Conservation (phyloP, 495 filamentous ascomycete species). For the Penicillium bialowiezense region DNA sequence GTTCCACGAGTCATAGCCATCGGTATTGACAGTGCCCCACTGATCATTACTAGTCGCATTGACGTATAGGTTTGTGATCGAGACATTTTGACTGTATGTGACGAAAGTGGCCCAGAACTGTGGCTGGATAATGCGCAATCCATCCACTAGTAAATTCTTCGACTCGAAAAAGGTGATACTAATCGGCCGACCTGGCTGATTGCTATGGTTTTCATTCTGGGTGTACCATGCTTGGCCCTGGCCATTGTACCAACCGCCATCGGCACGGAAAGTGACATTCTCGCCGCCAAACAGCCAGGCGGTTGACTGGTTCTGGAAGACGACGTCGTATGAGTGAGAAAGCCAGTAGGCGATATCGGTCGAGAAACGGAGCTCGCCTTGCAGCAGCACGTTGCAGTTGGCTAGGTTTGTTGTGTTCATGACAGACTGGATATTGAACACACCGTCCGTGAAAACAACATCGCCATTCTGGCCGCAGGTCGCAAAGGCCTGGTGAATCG, state of each 20-base stretch:
- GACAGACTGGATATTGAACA: slow-evolving; percentile 38
- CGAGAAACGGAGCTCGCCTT: slow-evolving; percentile 36
- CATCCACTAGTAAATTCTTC: slow-evolving; percentile 30
- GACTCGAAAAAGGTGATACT: slow-evolving; percentile 38
- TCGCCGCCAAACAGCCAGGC: slow-evolving; percentile 46
- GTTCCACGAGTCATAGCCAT: slow-evolving; percentile 38
- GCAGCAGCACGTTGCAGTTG: slow-evolving; percentile 37
- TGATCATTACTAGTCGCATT: slow-evolving; percentile 35
- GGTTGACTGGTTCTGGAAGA: slow-evolving; percentile 48
- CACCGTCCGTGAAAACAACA: slow-evolving; percentile 36
- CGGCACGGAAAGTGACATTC: slow-evolving; percentile 31
- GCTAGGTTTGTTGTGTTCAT: slow-evolving; percentile 45
- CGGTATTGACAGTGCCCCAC: slow-evolving; percentile 37
- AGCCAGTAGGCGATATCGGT: slow-evolving; percentile 47
- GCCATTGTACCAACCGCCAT: slow-evolving; percentile 45
- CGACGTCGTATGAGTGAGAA: slow-evolving; percentile 36
- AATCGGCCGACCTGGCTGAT: slow-evolving; percentile 45
- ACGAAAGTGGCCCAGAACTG: slow-evolving; percentile 48
- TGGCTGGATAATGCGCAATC: slow-evolving; percentile 36
- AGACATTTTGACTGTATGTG: slow-evolving; percentile 32
- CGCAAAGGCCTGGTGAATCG: slow-evolving; percentile 40
- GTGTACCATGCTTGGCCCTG: slow-evolving; percentile 49
- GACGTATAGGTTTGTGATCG: slow-evolving; percentile 41
- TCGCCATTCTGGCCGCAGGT: slow-evolving; percentile 36
- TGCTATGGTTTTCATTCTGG: slow-evolving; percentile 27